Evolutionary conservation across 495 filamentous ascomycete genomes (phyloP).

Genomic region (Trichoderma virens): DNA sequence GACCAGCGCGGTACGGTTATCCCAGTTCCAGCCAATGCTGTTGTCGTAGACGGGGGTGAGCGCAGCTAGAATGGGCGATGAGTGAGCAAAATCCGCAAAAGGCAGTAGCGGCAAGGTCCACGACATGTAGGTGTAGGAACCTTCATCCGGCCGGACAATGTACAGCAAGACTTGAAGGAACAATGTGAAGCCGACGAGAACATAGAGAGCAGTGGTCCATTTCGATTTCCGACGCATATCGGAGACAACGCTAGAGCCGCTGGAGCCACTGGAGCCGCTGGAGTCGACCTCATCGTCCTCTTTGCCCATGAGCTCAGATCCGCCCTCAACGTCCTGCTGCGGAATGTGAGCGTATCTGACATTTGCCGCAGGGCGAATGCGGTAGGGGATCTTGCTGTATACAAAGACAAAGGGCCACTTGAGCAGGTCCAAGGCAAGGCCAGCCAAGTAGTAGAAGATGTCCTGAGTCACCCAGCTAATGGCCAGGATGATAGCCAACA

Average conservation of each 20-base stretch:
- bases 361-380: neutral
- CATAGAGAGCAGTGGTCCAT: neutral
- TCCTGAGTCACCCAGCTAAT: neutral
- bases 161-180: neutral
- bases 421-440: neutral
- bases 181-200: neutral
- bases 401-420: conserved; percentile 5
- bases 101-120: conserved; percentile 2
- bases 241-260: neutral
- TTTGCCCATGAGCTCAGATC: conserved; percentile 2
- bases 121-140: conserved; percentile 8
- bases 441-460: conserved; percentile 1
- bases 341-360: neutral
- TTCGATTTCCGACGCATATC: neutral
- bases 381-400: neutral
- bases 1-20: neutral
- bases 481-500: neutral
- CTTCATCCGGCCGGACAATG: neutral
- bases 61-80: neutral
- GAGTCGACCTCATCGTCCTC: neutral
- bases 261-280: neutral
- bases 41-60: conserved; percentile 7
- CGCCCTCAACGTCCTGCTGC: conserved; percentile 6
- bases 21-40: neutral
- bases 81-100: conserved; percentile 8